Conservation (phyloP, 495 filamentous ascomycete species). For the Xylaria bambusicola region DNA sequence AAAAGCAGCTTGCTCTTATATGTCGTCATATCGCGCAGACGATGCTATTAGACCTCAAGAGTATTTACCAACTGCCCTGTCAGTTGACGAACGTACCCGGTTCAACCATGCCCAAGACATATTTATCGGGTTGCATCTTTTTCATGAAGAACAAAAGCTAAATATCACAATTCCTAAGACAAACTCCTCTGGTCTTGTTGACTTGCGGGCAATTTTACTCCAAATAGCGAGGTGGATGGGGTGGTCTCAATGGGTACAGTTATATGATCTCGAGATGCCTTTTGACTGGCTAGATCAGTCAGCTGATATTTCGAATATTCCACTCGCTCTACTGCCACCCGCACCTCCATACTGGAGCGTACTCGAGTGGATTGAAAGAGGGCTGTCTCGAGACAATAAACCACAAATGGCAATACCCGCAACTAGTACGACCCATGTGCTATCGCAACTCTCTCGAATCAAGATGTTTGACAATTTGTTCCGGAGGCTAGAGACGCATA, state of each 20-base stretch:
- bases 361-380: constrained; percentile 65
- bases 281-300: constrained; percentile 50
- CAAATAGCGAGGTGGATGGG: constrained; percentile 85
- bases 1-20: constrained; percentile 44
- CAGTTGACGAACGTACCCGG: constrained; percentile 54
- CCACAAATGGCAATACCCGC: constrained; percentile 27
- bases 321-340: constrained; percentile 28
- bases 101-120: constrained; percentile 65
- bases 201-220: constrained; percentile 69
- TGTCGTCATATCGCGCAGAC: constrained; percentile 55
- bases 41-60: constrained; percentile 54
- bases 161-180: constrained; percentile 62
- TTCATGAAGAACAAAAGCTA: constrained; percentile 87
- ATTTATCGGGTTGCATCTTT: constrained; percentile 76
- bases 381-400: constrained; percentile 42
- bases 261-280: constrained; percentile 64
- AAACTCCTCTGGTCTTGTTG: constrained; percentile 50
- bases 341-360: constrained; percentile 65
- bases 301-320: constrained; percentile 35
- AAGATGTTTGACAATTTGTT: constrained; percentile 64
- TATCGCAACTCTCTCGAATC: constrained; percentile 56
- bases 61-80: constrained; percentile 62
- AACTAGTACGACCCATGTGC: constrained; percentile 43
- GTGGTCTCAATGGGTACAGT: constrained; percentile 71
- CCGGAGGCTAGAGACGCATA: constrained; percentile 36